These are phyloP conservation scores for Escallonia herrerae DNA, from an alignment of 129 eudicot genomes.

Conservation along the genomic window DNA sequence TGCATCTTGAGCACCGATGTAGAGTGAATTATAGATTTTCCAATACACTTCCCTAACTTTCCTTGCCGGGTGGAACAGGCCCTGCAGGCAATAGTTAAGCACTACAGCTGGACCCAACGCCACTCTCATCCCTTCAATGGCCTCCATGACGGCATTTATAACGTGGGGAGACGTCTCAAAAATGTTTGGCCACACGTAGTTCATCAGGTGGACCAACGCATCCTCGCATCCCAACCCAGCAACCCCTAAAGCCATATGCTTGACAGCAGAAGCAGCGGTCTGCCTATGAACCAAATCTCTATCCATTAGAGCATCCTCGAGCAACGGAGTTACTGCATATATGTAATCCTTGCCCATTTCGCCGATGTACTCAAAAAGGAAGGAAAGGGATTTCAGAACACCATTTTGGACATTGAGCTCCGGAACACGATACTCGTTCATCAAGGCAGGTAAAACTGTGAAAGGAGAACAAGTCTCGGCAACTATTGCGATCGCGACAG, in stretches of 20 bases:
- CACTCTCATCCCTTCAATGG: conserved; percentile 97
- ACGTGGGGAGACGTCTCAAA: conserved; percentile 97
- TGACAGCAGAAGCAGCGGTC: conserved; percentile 93
- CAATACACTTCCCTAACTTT: conserved; percentile 96
- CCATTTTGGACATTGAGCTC: conserved; percentile 94
- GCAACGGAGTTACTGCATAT: conserved; percentile 85
- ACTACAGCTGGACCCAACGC: conserved; percentile 85
- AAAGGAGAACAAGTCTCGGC: conserved; percentile 98
- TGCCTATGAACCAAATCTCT: conserved; percentile 86
- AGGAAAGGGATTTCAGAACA: conserved; percentile 77
- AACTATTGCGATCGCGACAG: conserved; percentile 94
- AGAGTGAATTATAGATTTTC: conserved; percentile 90
- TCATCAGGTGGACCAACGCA: conserved; percentile 78
- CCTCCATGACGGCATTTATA: conserved; percentile 92
- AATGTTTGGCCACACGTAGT: conserved; percentile 96
- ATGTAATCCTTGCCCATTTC: conserved; percentile 98
- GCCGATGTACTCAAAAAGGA: conserved; percentile 86
- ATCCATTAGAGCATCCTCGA: conserved; percentile 97
- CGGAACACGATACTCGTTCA: conserved; percentile 97
- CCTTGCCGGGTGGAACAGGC: conserved; percentile 94
- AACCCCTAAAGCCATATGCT: conserved; percentile 93
- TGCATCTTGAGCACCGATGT: conserved; percentile 92
- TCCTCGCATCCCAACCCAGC: conserved; percentile 96
- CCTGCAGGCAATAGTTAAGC: conserved; percentile 89
- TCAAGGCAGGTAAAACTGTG: conserved; percentile 84